phyloP scores from a whole-genome alignment of 768 basidiomycete species.

The Leccinum variicolor region DNA sequence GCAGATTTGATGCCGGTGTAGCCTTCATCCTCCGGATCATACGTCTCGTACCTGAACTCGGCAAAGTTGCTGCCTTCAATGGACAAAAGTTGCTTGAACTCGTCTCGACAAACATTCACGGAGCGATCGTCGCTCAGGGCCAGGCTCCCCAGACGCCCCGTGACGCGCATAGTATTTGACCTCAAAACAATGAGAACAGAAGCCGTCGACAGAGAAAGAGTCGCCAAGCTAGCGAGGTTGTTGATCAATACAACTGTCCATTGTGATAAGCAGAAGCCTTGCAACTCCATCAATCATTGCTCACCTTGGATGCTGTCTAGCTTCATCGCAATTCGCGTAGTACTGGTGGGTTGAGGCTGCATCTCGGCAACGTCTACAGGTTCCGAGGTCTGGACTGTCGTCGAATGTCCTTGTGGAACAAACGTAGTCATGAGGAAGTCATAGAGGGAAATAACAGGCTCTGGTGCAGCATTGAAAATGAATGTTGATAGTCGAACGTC shows the following conservation, averaged over 20 bases:
- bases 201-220: conserved; percentile 86
- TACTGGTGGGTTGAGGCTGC: conserved; percentile 35
- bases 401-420: conserved; percentile 44
- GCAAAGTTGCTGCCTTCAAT: conserved; percentile 95
- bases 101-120: conserved; percentile 46
- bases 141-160: conserved; percentile 79
- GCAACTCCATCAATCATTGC: conserved; percentile 13
- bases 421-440: conserved; percentile 99
- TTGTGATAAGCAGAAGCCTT: conserved; percentile 9
- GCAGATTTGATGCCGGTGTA: conserved; percentile 83
- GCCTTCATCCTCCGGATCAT: conserved; percentile 64
- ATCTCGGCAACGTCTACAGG: not conserved
- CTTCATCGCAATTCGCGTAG: conserved; percentile 79
- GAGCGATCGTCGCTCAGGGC: conserved; percentile 73
- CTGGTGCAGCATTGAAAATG: conserved; percentile 83
- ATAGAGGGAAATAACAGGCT: conserved; percentile 86
- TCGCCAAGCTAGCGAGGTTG: conserved; percentile 67
- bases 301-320: conserved; percentile 81
- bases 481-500: conserved; percentile 89
- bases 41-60: conserved; percentile 92
- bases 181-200: conserved; percentile 76
- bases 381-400: conserved; percentile 9
- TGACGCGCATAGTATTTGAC: conserved; percentile 70
- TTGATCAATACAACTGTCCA: conserved; percentile 72
- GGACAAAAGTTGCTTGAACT: conserved; percentile 83